Evolutionary conservation across 2,329 filamentous ascomycete species (phyloP).

Genomic region (Pseudodiploospora longispora): DNA sequence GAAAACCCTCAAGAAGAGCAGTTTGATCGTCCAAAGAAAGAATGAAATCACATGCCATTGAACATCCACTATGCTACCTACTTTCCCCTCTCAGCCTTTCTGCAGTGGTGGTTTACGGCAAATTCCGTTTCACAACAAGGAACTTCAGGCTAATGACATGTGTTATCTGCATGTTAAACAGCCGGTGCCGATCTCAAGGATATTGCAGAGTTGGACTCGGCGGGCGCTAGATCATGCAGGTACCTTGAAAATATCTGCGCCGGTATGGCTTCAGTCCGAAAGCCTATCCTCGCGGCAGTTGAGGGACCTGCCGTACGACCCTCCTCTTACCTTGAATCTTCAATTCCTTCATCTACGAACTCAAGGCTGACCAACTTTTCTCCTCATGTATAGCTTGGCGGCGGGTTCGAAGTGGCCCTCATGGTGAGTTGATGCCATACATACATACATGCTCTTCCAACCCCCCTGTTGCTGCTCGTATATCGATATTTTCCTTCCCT

Average conservation of each 20-base stretch:
- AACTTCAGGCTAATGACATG: conserved; percentile 3
- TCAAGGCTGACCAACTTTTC: conserved; percentile 5
- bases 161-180: conserved; percentile 10
- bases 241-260: conserved; percentile 34
- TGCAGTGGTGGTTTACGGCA: too few species aligned
- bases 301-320: conserved; percentile 40
- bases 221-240: conserved; percentile 22
- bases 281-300: conserved; percentile 42
- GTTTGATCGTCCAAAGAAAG: too few species aligned
- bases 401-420: conserved; percentile 42
- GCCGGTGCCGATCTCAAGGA: conserved; percentile 29
- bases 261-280: conserved; percentile 26
- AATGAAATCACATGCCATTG: too few species aligned
- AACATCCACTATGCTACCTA: too few species aligned
- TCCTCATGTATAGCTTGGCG: conserved; percentile 31
- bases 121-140: too few species aligned
- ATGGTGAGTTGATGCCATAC: conserved; percentile 24
- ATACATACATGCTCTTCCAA: background rate
- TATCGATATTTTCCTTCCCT: background rate
- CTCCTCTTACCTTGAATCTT: conserved; percentile 12
- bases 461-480: background rate
- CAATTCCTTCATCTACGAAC: background rate
- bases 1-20: too few species aligned
- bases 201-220: conserved; percentile 25
- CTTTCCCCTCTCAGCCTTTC: too few species aligned